These are phyloP conservation scores for Sporodiniella umbellata DNA, from an alignment of 371 early-diverging fungal genomes.

Conservation along the genomic window DNA sequence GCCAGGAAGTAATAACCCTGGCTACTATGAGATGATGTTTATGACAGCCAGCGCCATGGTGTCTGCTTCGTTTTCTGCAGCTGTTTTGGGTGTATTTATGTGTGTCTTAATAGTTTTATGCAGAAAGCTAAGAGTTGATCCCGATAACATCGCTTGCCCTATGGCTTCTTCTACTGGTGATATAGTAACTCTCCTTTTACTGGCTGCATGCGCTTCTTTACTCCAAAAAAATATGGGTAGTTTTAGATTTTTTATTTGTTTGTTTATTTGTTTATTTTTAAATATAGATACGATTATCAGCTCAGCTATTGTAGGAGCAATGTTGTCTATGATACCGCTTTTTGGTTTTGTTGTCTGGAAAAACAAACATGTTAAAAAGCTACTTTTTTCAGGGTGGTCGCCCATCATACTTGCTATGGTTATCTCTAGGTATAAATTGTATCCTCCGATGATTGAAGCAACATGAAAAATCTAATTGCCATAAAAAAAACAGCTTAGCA, in stretches of 20 bases:
- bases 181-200: slow-evolving; percentile 64
- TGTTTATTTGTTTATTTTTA: slow-evolving; percentile 10
- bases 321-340: slow-evolving; percentile 48
- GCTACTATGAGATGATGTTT: slow-evolving; percentile 54
- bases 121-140: slow-evolving; percentile 65
- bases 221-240: slow-evolving; percentile 47
- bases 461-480: no score
- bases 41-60: slow-evolving; percentile 69
- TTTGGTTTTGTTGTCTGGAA: slow-evolving; percentile 54
- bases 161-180: slow-evolving; percentile 76
- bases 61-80: slow-evolving; percentile 68
- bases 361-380: slow-evolving; percentile 61
- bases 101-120: slow-evolving; percentile 64
- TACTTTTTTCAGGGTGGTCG: slow-evolving; percentile 72
- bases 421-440: slow-evolving; percentile 57
- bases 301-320: slow-evolving; percentile 38
- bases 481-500: slow-evolving; percentile 61
- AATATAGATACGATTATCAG: slow-evolving; percentile 46
- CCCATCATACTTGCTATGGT: slow-evolving; percentile 75
- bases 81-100: slow-evolving; percentile 72
- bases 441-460: no score
- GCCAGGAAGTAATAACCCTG: slow-evolving; percentile 39
- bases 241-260: background rate
- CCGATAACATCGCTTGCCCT: slow-evolving; percentile 70
- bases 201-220: slow-evolving; percentile 48